Evolutionary conservation across 768 basidiomycete species (phyloP), one percentile per base, ranked within the genome.

Genomic region (Cystobasidium onofrii): DNA sequence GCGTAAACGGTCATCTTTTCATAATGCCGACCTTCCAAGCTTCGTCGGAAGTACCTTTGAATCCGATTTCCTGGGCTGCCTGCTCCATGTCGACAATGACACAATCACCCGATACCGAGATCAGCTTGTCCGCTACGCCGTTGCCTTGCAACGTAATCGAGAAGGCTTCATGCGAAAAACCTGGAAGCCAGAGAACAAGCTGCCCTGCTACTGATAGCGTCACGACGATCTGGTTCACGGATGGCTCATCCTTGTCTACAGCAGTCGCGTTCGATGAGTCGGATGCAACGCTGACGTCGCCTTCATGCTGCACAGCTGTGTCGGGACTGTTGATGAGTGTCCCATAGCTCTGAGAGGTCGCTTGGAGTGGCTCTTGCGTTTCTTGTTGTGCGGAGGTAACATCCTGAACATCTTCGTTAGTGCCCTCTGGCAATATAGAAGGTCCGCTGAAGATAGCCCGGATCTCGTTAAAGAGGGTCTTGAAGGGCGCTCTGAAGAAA

Each of bases 401-500:
- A 25, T 27, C 57, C 23, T 9, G 57, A 9, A 15, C 57, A 2
- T 31, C 29, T 33, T 61, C 57, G 17, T 7, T 36, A 13, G 10
- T 50, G 13, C 52, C 44, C 3, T 9, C 10, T 34, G 69, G 54
- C 12, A 33, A 12, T 31, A 25, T 60, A 9, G 69, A 39, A 3
- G 29, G 33, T 4, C 69, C 54, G 9, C 54, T 54, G 10, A 71
- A 36, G 20, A 46, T 46, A 13, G 69, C 69, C 54, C 20, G 4
- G 25, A 71, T 18, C 33, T 71, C 69, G 20, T 20, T 29, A 13
- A 31, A 60, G 7, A 71, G 23, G 1, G 69, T 71, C 13, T 10
- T 23, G 27, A 71, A 60, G 29, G 69, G 69, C 18, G 69, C 9
- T 20, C 7, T 23, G 46, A 23, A 55, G 39, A 71, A 71, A 33